Evolutionary conservation across 225 moss, liverwort and hornwort genomes (phyloP), one percentile per base, ranked within the genome.

Genomic region (Physcomitrellopsis africana): DNA sequence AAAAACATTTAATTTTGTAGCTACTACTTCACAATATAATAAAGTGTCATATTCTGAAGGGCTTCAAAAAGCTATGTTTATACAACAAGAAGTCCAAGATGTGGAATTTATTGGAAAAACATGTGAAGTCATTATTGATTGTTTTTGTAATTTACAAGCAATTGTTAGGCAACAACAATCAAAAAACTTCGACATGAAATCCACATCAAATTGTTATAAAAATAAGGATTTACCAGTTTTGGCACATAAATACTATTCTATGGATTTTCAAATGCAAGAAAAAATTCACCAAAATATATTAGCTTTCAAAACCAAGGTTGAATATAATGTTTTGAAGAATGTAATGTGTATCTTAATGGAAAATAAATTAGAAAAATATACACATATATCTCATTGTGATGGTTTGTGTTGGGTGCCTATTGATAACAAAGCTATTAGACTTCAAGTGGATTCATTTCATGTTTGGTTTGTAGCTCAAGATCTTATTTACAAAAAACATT

Each of bases 401-500:
- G 68, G 59, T 0, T 55, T 80, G 10, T 64, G 75, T 0, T 83
- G 83, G 86, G 7, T 69, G 44, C 9, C 42, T 12, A 83, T 78
- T 58, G 60, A 86, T 26, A 59, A 69, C 0, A 63, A 3, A 52
- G 47, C 24, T 1, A 68, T 65, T 59, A 80, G 80, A 10, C 67
- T 80, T 59, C 48, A 0, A 0, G 75, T 64, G 45, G 77, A 83
- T 44, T 83, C 54, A 0, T 0, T 83, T 53, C 80, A 83, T 72
- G 64, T 75, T 37, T 83, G 83, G 86, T 83, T 86, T 43, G 72
- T 78, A 0, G 68, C 74, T 0, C 75, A 80, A 12, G 72, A 80
- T 16, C 68, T 80, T 29, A 47, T 80, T 3, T 15, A 80, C 32
- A 75, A 83, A 56, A 46, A 51, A 0, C 77, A 68, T 48, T 63